Percentiles rank a stretch among this genome's conserved stretches.
phyloP scores from a whole-genome alignment of 352 stramenopile species.

The Peronosclerospora sorghi region DNA sequence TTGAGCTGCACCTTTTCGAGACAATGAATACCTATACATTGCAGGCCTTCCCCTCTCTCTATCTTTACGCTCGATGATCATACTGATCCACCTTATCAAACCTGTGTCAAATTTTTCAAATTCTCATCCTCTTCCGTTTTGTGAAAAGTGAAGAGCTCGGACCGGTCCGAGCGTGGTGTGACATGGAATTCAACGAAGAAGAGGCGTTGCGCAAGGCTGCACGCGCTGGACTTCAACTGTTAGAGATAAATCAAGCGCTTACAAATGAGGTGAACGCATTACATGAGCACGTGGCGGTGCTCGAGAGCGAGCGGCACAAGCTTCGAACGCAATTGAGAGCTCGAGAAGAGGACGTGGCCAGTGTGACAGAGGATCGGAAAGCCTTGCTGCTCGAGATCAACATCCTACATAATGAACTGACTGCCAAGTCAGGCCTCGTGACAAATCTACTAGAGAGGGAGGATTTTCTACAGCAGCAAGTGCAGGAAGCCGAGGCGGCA shows the following conservation, averaged over 20 bases:
- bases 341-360: constrained; percentile 28
- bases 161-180: constrained; percentile 29
- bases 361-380: constrained; percentile 36
- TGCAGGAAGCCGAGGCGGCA: constrained; percentile 19
- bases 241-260: constrained; percentile 67
- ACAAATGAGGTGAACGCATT: constrained; percentile 46
- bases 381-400: constrained; percentile 40
- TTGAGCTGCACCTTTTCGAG: too few species aligned
- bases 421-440: constrained; percentile 44
- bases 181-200: constrained; percentile 40
- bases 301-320: constrained; percentile 41
- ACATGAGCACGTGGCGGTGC: constrained; percentile 38
- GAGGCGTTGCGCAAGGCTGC: constrained; percentile 53
- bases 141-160: constrained; percentile 7
- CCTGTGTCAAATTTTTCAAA: too few species aligned
- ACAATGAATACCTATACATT: too few species aligned
- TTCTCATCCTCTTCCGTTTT: too few species aligned
- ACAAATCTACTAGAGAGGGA: constrained; percentile 46
- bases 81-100: too few species aligned
- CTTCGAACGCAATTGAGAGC: constrained; percentile 28
- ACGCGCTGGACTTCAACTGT: constrained; percentile 52
- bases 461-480: constrained; percentile 24
- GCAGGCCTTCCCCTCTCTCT: too few species aligned
- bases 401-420: constrained; percentile 40
- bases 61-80: too few species aligned